phyloP scores from a whole-genome alignment of 306 rosid genomes.

The Gynostemma pentaphyllum region DNA sequence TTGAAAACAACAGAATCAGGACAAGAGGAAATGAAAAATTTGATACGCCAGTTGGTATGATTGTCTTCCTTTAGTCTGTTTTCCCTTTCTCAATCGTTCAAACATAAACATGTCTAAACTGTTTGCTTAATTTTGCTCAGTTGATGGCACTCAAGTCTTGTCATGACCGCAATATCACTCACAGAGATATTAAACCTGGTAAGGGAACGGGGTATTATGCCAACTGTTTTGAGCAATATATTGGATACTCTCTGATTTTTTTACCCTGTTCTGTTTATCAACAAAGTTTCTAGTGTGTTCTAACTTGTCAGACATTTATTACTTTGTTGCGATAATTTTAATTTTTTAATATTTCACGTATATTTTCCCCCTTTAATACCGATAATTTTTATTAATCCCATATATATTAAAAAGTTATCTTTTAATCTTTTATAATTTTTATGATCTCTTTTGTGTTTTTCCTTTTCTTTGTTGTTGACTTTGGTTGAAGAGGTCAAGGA shows the following conservation, averaged over 20 bases:
- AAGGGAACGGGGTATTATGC: constrained; percentile 20
- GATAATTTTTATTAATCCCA: no score
- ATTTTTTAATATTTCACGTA: neutral
- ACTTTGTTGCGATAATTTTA: constrained; percentile 1
- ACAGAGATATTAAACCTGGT: constrained; percentile 98
- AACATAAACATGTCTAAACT: neutral
- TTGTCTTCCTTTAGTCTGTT: neutral
- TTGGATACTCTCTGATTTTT: constrained; percentile 1
- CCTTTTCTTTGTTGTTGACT: neutral
- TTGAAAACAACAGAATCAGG: constrained; percentile 88
- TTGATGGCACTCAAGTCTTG: constrained; percentile 80
- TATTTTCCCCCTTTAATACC: neutral
- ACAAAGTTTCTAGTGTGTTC: neutral
- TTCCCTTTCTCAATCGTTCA: neutral
- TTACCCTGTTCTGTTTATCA: neutral
- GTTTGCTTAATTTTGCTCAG: constrained; percentile 25
- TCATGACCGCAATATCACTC: constrained; percentile 88
- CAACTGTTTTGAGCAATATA: neutral
- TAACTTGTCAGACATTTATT: neutral
- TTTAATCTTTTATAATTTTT: neutral
- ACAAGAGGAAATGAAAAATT: constrained; percentile 68
- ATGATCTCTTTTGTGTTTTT: neutral
- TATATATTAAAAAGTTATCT: neutral
- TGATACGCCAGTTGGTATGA: constrained; percentile 87
- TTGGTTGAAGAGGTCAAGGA: neutral